phyloP scores from a whole-genome alignment of 495 filamentous ascomycete species.

The Penicillium arizonense region DNA sequence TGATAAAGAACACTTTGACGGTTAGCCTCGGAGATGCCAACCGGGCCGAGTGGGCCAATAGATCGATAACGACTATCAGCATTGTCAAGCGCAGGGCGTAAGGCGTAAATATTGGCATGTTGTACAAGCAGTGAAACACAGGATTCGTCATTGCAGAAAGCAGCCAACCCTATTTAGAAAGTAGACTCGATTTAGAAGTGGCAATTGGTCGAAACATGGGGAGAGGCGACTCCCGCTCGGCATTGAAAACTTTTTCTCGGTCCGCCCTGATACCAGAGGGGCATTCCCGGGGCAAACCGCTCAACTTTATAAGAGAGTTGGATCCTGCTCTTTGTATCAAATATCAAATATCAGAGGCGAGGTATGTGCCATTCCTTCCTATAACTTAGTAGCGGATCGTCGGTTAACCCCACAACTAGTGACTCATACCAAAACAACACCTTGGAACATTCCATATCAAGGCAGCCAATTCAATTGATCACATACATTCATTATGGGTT shows the following conservation, averaged over 20 bases:
- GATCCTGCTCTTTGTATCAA: not conserved
- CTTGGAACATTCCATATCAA: not conserved
- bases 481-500: slow-evolving; percentile 31
- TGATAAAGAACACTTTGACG: not conserved
- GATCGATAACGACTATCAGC: slow-evolving; percentile 4
- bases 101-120: not conserved
- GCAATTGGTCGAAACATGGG: not conserved
- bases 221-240: slow-evolving; percentile 1
- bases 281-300: slow-evolving; percentile 8
- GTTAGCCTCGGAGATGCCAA: slow-evolving; percentile 4
- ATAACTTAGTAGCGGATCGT: not conserved
- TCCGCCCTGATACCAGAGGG: not conserved
- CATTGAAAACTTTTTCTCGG: slow-evolving; percentile 7
- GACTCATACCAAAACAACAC: slow-evolving; percentile 12
- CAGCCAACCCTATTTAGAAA: not conserved
- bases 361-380: not conserved
- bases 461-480: not conserved
- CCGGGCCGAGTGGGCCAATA: slow-evolving; percentile 3
- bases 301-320: not conserved
- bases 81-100: not conserved
- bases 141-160: not conserved
- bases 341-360: not conserved
- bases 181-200: not conserved
- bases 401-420: slow-evolving; percentile 1
- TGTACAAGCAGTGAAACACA: not conserved